Percentiles rank a stretch among this genome's conserved stretches.
These are phyloP conservation scores for Tuber magnatum DNA, from an alignment of 495 filamentous ascomycete genomes.

Conservation along the genomic window DNA sequence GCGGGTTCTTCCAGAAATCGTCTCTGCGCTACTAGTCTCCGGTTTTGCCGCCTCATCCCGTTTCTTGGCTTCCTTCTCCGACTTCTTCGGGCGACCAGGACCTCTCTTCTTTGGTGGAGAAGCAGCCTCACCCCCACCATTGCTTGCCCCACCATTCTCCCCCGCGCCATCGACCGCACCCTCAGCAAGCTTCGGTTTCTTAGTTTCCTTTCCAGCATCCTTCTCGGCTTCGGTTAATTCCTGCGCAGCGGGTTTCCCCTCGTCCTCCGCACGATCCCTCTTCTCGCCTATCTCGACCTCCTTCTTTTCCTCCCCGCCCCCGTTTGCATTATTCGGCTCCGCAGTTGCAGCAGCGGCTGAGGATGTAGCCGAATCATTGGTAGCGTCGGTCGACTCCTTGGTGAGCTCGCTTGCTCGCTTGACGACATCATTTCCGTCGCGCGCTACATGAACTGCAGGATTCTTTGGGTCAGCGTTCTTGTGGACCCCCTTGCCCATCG, in stretches of 20 bases:
- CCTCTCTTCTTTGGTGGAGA: slow-evolving; percentile 43
- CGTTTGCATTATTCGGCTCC: slow-evolving; percentile 40
- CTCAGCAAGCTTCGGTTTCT: slow-evolving; percentile 40
- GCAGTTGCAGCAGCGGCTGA: slow-evolving; percentile 23
- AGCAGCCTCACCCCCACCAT: slow-evolving; percentile 26
- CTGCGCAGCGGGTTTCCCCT: slow-evolving; percentile 33
- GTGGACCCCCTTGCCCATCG: slow-evolving; percentile 58
- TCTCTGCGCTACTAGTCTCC: slow-evolving; percentile 29
- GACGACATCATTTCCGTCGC: slow-evolving; percentile 58
- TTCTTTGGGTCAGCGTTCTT: slow-evolving; percentile 53
- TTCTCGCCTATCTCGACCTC: slow-evolving; percentile 40
- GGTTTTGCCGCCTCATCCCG: slow-evolving; percentile 31
- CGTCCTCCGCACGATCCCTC: slow-evolving; percentile 43
- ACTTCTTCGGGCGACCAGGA: slow-evolving; percentile 46
- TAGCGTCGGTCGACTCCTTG: slow-evolving; percentile 23
- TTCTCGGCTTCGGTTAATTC: slow-evolving; percentile 41
- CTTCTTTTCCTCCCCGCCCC: slow-evolving; percentile 34
- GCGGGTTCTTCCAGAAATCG: slow-evolving; percentile 34
- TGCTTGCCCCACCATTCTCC: slow-evolving; percentile 29
- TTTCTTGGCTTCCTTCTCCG: slow-evolving; percentile 34
- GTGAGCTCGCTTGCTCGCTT: slow-evolving; percentile 53
- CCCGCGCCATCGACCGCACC: slow-evolving; percentile 25
- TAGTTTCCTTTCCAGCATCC: slow-evolving; percentile 42
- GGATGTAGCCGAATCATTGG: slow-evolving; percentile 5
- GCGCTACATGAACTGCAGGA: slow-evolving; percentile 52